phyloP scores from a whole-genome alignment of 2,329 filamentous ascomycete species.

The Zelopaecilomyces penicillatus region DNA sequence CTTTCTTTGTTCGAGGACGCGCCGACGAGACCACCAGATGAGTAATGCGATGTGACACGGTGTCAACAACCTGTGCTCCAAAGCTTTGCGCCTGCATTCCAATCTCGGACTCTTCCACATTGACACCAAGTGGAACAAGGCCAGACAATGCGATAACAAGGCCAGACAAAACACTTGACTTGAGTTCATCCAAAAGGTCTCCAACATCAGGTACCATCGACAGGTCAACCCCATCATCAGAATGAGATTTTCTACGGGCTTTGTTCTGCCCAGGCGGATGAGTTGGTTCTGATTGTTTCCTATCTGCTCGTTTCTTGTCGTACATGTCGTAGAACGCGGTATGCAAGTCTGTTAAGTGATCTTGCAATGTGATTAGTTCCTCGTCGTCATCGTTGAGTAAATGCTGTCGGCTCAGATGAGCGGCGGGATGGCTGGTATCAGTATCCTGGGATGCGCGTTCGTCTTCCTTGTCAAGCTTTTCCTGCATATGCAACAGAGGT shows the following conservation, averaged over 20 bases:
- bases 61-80: slow-evolving; percentile 57
- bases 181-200: slow-evolving; percentile 73
- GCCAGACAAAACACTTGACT: slow-evolving; percentile 64
- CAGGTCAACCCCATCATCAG: slow-evolving; percentile 36
- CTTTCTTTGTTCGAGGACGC: slow-evolving; percentile 78
- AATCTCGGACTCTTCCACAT: slow-evolving; percentile 75
- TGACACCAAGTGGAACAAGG: slow-evolving; percentile 73
- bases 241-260: slow-evolving; percentile 20
- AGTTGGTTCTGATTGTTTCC: slow-evolving; percentile 26
- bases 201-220: slow-evolving; percentile 73
- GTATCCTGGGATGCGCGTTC: slow-evolving; percentile 19
- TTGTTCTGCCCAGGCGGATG: slow-evolving; percentile 26
- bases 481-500: slow-evolving; percentile 85
- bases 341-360: slow-evolving; percentile 69
- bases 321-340: slow-evolving; percentile 76
- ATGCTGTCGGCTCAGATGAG: slow-evolving; percentile 52
- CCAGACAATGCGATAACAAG: slow-evolving; percentile 82
- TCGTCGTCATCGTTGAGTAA: slow-evolving; percentile 81
- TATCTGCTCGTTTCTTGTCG: slow-evolving; percentile 43
- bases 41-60: slow-evolving; percentile 55
- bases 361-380: slow-evolving; percentile 69
- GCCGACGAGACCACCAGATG: slow-evolving; percentile 66
- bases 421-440: slow-evolving; percentile 18
- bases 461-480: slow-evolving; percentile 78
- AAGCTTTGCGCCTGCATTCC: slow-evolving; percentile 81